Conservation (phyloP, 2,329 filamentous ascomycete species). For the Penicillium sp. region DNA sequence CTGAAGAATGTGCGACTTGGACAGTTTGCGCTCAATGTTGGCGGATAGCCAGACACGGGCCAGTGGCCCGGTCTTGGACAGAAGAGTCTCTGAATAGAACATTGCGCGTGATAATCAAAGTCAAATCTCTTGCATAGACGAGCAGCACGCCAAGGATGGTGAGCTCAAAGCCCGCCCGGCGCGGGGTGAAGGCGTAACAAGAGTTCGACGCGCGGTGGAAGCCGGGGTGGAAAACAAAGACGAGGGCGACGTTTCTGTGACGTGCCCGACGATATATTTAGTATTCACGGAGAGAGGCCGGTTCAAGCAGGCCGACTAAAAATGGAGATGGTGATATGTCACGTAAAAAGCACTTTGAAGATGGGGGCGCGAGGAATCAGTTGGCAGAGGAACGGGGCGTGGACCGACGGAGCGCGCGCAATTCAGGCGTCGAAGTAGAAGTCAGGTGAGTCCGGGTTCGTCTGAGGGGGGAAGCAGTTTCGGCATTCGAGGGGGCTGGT, state of each 20-base stretch:
- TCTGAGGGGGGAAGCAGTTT: conserved; percentile 3
- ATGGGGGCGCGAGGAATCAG: conserved; percentile 15
- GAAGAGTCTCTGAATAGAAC: conserved; percentile 96
- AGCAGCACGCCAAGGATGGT: conserved; percentile 30
- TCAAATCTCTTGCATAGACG: conserved; percentile 18
- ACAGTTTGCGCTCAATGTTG: conserved; percentile 96
- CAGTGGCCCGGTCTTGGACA: conserved; percentile 94
- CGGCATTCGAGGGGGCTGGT: conserved; percentile 24
- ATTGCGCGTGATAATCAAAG: conserved; percentile 46
- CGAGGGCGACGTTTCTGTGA: conserved; percentile 8
- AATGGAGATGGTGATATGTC: background rate
- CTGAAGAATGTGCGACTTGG: conserved; percentile 91
- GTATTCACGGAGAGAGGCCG: background rate
- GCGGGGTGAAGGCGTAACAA: conserved; percentile 27
- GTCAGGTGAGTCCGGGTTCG: conserved; percentile 10
- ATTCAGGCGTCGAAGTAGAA: conserved; percentile 14
- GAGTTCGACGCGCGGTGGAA: conserved; percentile 27
- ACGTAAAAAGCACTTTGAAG: conserved; percentile 9
- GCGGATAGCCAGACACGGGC: conserved; percentile 97
- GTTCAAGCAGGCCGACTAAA: conserved; percentile 2
- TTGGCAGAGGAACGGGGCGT: conserved; percentile 20
- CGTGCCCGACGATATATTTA: conserved; percentile 6
- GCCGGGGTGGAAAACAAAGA: conserved; percentile 26
- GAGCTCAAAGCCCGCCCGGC: conserved; percentile 25
- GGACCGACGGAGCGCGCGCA: conserved; percentile 20